Evolutionary conservation across 2,329 filamentous ascomycete genomes (phyloP), one percentile per base, ranked within the genome.

Genomic region (Fusarium austroafricanum): DNA sequence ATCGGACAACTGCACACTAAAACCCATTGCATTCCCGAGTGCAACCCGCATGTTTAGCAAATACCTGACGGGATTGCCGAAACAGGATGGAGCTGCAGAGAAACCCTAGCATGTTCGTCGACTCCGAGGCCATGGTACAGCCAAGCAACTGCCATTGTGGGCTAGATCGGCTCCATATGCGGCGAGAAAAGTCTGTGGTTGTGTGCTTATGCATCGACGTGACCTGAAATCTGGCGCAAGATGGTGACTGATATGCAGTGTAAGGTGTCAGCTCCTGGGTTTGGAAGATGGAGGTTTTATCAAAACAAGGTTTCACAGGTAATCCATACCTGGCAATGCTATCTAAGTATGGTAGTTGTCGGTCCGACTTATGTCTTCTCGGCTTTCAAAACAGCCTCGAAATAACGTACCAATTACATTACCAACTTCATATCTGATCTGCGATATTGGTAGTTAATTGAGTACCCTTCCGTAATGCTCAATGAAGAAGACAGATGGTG

Each of bases 11-110:
- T 56, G 42, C 42, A 53, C 29, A 42, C 42, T 18, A 40, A 68
- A 53, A 43, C 35, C 59, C 65, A 61, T 51, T 53, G 17, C 60
- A 68, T 68, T 68, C 37, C 65, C 55, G 65, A 46, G 51, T 68
- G 55, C 23, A 61, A 68, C 65, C 61, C 31, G 42, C 42, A 51
- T 45, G 23, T 46, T 49, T 51, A 58, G 28, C 40, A 57, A 28
- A 53, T 29, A 45, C 44, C 29, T 37, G 15, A 21, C 47, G 61
- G 65, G 46, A 68, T 59, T 68, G 46, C 65, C 61, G 50, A 68
- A 53, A 46, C 42, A 39, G 61, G 50, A 46, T 50, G 50, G 18
- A 23, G 50, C 45, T 68, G 42, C 49, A 52, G 62, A 58, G 58
- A 40, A 66, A 51, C 64, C 58, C 39, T 40, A 67, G 35, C 47